Percentiles rank a stretch among this genome's conserved stretches.
phyloP scores from a whole-genome alignment of 129 eudicot species.

The Escallonia rubra region DNA sequence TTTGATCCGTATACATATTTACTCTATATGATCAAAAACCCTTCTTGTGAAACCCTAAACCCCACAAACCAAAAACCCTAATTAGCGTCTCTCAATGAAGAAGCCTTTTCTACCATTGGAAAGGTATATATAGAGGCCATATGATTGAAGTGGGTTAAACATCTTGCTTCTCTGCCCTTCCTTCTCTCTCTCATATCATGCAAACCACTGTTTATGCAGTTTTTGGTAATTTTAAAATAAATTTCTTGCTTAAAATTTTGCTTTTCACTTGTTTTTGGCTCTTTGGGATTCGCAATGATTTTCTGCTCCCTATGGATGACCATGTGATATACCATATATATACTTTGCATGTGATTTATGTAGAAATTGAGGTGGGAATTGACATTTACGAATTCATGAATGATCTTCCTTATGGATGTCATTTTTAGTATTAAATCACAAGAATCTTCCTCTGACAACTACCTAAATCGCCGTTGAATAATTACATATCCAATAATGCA shows the following conservation, averaged over 20 bases:
- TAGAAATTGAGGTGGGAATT: neutral
- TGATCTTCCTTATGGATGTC: slow-evolving; percentile 2
- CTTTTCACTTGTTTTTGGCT: slow-evolving; percentile 42
- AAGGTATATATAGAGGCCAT: neutral
- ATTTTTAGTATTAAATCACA: neutral
- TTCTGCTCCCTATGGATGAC: slow-evolving; percentile 54
- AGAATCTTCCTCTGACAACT: neutral
- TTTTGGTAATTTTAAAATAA: slow-evolving; percentile 17
- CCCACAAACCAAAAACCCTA: slow-evolving; percentile 21
- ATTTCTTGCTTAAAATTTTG: slow-evolving; percentile 23
- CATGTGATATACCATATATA: slow-evolving; percentile 22
- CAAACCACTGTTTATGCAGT: slow-evolving; percentile 49
- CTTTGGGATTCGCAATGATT: slow-evolving; percentile 50
- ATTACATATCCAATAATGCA: no score
- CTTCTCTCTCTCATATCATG: slow-evolving; percentile 48
- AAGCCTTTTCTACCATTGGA: slow-evolving; percentile 22
- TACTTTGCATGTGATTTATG: slow-evolving; percentile 15
- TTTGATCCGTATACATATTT: neutral
- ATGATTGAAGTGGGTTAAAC: slow-evolving; percentile 13
- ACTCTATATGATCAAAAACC: neutral
- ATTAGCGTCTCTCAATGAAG: neutral
- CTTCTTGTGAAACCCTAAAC: neutral
- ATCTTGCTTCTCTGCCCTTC: slow-evolving; percentile 4
- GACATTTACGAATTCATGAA: slow-evolving; percentile 1
- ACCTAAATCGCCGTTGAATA: no score